Base-by-base conservation (phyloP, 2,329 filamentous ascomycete genomes). In the Emergomyces africanus region DNA sequence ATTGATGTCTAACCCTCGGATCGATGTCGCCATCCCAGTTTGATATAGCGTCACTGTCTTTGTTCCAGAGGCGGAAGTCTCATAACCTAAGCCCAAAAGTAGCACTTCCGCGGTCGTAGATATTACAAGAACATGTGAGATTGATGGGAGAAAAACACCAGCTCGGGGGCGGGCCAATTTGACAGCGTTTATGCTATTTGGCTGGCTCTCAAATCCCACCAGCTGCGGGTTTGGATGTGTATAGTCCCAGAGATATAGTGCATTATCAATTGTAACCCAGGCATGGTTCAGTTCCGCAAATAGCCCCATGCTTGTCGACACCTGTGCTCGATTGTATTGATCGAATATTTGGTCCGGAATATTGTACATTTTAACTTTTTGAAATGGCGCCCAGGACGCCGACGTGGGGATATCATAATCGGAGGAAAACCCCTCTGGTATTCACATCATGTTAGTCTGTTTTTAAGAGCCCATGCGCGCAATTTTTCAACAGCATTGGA, bases 181-280 rank as follows among this genome's bases (percentile, higher is more conserved):
- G 49, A 99, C 88, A n/a, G 89, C 85, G 48, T 90, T 90, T 67
- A 99, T 97, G 64, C 85, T 89, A 70, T 95, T 85, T 6, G 85
- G 80, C 72, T 92, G 88, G 66, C 96, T 90, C 71, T 97, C 92
- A 68, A 89, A 96, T 20, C 92, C 92, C 64, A 96, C 87, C 48
- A 96, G 79, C 70, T 96, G 89, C 5, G 92, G 90, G 65, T 92
- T 89, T n/a, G 89, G 85, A 70, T 90, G 83, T 6, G 90, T 96
- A 72, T 96, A 99, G 74, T 99, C 92, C 95, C 95, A 99, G 18
- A 99, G 80, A 71, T 96, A 99, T 50, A 99, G 79, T 62, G 89
- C 89, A 75, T 95, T 96, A 76, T 99, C 94, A 70, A 99, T 94
- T 28, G 89, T 84, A 59, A 96, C 88, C 88, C 91, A 99, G 35